Evolutionary conservation across 2,329 filamentous ascomycete species (phyloP).

Genomic region (Colletotrichum sp.): DNA sequence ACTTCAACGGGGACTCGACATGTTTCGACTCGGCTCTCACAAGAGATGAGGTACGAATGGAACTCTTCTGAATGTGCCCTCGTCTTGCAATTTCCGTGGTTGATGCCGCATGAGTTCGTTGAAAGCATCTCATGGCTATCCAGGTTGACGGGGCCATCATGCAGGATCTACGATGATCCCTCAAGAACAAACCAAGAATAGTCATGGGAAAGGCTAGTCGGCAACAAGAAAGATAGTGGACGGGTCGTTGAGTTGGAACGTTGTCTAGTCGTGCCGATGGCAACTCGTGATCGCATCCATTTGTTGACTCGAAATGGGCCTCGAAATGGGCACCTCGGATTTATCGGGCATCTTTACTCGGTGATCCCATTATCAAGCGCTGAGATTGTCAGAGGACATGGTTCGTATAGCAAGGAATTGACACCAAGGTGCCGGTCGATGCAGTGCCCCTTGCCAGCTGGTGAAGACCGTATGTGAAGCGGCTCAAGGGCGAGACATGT

Average conservation of each 20-base stretch:
- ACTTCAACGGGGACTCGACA: background rate
- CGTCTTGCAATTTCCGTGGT: background rate
- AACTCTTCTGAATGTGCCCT: background rate
- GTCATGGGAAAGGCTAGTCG: background rate
- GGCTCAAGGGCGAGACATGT: background rate
- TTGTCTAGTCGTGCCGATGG: background rate
- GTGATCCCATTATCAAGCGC: background rate
- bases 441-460: background rate
- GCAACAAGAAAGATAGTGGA: background rate
- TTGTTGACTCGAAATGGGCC: background rate
- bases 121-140: background rate
- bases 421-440: background rate
- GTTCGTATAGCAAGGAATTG: background rate
- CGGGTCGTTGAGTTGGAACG: background rate
- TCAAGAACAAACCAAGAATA: background rate
- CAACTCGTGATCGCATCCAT: background rate
- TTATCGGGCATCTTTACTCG: background rate
- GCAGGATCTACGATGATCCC: conserved; percentile 10
- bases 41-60: background rate
- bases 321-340: background rate
- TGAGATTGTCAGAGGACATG: background rate
- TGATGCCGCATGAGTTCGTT: background rate
- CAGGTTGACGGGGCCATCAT: background rate
- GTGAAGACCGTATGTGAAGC: background rate
- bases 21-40: background rate